phyloP scores from a whole-genome alignment of 2,329 filamentous ascomycete genomes.

The Huntiella moniliformis region DNA sequence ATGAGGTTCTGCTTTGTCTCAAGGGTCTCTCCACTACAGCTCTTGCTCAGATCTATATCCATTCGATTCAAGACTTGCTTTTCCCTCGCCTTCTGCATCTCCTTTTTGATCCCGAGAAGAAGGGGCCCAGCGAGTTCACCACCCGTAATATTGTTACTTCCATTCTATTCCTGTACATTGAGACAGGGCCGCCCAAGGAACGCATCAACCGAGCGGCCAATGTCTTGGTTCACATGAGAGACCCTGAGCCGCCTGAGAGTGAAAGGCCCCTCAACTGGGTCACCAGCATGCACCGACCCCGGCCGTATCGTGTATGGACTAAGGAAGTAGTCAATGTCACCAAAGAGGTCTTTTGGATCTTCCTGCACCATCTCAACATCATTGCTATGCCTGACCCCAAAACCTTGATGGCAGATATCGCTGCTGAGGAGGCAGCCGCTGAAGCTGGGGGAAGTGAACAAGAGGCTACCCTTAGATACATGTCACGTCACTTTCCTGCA shows the following conservation, averaged over 20 bases:
- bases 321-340: conserved; percentile 84
- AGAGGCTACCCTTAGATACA: conserved; percentile 27
- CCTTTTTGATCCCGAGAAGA: conserved; percentile 95
- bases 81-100: conserved; percentile 75
- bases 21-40: conserved; percentile 91
- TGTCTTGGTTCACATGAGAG: conserved; percentile 63
- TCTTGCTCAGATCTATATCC: conserved; percentile 62
- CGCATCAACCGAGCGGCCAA: conserved; percentile 49
- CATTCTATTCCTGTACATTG: conserved; percentile 73
- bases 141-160: conserved; percentile 82
- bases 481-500: conserved; percentile 58
- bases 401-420: conserved; percentile 11
- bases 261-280: conserved; percentile 70
- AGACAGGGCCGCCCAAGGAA: conserved; percentile 41
- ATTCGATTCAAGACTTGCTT: conserved; percentile 58
- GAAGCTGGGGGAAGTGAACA: conserved; percentile 22
- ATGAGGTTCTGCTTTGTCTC: conserved; percentile 80
- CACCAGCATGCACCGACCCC: conserved; percentile 65
- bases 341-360: conserved; percentile 99
- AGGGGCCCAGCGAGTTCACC: conserved; percentile 90
- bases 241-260: conserved; percentile 58
- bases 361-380: conserved; percentile 83
- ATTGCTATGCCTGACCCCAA: conserved; percentile 39
- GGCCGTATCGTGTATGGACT: conserved; percentile 86
- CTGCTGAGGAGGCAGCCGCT: conserved; percentile 19